Base-by-base conservation (phyloP, 75 land plant genomes). In the Pinus albicaulis region DNA sequence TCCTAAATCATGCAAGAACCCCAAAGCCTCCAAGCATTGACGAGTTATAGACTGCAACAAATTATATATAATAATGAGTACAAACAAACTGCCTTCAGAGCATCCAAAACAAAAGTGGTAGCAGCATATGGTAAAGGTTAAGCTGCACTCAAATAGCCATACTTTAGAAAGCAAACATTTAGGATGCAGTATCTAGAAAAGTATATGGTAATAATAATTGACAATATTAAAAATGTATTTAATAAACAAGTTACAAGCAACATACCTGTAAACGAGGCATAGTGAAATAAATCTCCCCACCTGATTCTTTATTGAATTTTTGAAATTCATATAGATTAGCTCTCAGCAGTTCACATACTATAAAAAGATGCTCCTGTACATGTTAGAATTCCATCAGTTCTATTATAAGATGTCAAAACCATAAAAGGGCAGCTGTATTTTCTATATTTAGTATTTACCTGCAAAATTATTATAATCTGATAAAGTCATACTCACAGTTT, bases 241-340 rank as follows among this genome's bases (percentile, higher is more conserved):
- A 65, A 65, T 14, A 65, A 34, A 26, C 4, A 34, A 65, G 38
- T 3, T 65, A 65, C 16, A 14, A 14, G 20, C 23, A 59, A 36
- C 16, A 60, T 74, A 85, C 87, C 87, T 85, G 87, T 53, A 85
- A 75, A 16, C 85, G 84, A 61, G 87, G 85, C 87, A 85, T 85
- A 10, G 84, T 85, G 59, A 85, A 85, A 74, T 85, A 85, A 20
- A 82, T 81, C 69, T 85, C 87, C 41, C 87, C 85, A 31, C 87
- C 87, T 55, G 87, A 85, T 34, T 85, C 87, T 60, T 81, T 72
- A 56, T 85, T 85, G 81, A 83, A 85, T 61, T 95, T 98, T 74
- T 98, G 99, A 80, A 98, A 95, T 81, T 98, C 99, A 87, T 98
- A 98, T 66, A 98, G 76, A 80, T 98, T 98, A 79, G 99, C 99